A percentile compares a stretch with the other conserved stretches of the same genome.
phyloP scores from a whole-genome alignment of 192 early-diverging fungal genomes.

The Glomus cerebriforme region DNA sequence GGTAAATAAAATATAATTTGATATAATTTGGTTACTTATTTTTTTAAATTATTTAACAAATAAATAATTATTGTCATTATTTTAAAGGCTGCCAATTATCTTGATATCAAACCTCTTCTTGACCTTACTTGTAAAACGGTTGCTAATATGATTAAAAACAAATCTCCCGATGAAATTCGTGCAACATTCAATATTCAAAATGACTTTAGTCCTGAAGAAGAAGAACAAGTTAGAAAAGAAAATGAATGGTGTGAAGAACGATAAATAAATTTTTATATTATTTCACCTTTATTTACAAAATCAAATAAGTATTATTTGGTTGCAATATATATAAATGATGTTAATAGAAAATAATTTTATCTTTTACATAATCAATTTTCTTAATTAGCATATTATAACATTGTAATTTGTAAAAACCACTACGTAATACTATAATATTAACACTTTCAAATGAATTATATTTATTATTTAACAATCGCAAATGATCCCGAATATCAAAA shows the following conservation, averaged over 20 bases:
- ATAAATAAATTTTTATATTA: neutral
- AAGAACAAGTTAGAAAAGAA: conserved; percentile 85
- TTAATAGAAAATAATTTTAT: neutral
- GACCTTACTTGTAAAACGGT: conserved; percentile 98
- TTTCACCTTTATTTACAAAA: neutral
- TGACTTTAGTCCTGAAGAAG: conserved; percentile 97
- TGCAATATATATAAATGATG: neutral
- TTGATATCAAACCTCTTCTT: conserved; percentile 96
- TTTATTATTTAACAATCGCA: too few species aligned
- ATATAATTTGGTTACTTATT: neutral
- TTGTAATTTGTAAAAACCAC: too few species aligned
- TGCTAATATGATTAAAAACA: conserved; percentile 97
- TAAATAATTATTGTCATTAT: neutral
- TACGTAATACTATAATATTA: too few species aligned
- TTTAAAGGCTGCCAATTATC: conserved; percentile 75
- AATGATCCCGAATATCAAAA: too few species aligned
- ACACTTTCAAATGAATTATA: too few species aligned
- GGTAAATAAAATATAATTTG: conserved; percentile 35
- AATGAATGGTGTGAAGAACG: conserved; percentile 72
- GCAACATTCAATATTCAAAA: conserved; percentile 95
- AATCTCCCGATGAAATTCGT: conserved; percentile 90
- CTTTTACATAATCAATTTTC: too few species aligned
- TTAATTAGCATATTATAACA: too few species aligned
- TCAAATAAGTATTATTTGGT: neutral
- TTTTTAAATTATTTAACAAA: neutral